Conservation (phyloP, 1,139 yeast species). For the Entelexis paramagnoliae region DNA sequence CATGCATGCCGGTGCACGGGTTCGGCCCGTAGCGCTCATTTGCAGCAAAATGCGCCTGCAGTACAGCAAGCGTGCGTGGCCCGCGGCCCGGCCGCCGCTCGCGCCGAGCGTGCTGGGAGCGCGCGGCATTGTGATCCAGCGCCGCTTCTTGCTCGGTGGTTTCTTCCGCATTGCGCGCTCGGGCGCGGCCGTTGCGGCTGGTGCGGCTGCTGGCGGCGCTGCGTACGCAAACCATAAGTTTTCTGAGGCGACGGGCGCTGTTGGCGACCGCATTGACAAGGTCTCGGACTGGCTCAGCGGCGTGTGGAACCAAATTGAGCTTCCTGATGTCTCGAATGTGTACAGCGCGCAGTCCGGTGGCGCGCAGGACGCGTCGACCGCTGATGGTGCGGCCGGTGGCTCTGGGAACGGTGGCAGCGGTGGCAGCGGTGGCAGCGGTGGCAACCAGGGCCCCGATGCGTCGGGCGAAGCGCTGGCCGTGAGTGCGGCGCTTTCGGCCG, state of each 20-base stretch:
- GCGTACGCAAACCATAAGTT: slow-evolving; percentile 85
- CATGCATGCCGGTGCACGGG: neutral
- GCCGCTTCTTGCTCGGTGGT: slow-evolving; percentile 22
- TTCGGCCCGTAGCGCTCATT: neutral
- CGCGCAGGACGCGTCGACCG: neutral
- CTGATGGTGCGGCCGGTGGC: neutral
- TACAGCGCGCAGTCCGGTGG: neutral
- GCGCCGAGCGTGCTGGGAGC: slow-evolving; percentile 5
- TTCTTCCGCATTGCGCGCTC: slow-evolving; percentile 23
- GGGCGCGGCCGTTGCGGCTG: slow-evolving; percentile 31
- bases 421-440: slow-evolving; percentile 2
- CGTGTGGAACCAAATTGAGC: slow-evolving; percentile 17
- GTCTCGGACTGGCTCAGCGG: slow-evolving; percentile 48
- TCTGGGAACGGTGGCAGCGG: neutral
- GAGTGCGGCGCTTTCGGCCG: slow-evolving; percentile 29
- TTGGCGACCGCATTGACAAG: slow-evolving; percentile 54
- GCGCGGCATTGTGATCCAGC: slow-evolving; percentile 22
- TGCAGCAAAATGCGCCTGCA: neutral
- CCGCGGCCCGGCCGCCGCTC: neutral
- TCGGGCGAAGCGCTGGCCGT: slow-evolving; percentile 20
- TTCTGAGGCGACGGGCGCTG: slow-evolving; percentile 68
- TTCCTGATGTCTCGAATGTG: slow-evolving; percentile 4
- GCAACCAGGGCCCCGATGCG: slow-evolving; percentile 3
- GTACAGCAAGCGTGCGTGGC: neutral
- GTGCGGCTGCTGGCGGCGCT: slow-evolving; percentile 89